phyloP scores from a whole-genome alignment of 1,284 basidiomycete genomes.

The Polyporus tsugae region DNA sequence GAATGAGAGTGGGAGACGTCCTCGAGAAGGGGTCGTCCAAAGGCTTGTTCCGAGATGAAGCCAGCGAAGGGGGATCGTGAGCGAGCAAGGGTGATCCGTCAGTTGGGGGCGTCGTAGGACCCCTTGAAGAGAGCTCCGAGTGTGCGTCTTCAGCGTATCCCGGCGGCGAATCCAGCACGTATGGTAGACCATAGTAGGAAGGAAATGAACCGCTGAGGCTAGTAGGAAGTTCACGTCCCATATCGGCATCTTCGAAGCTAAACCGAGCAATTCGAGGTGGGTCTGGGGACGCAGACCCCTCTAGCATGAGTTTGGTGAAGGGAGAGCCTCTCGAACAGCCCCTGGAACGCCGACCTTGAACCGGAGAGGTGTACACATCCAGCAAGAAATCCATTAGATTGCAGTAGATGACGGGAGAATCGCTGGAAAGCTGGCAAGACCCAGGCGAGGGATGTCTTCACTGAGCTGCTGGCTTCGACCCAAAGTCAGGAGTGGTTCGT shows the following conservation, averaged over 20 bases:
- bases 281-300: neutral
- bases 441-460: neutral
- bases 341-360: neutral
- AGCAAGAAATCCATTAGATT: neutral
- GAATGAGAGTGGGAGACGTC: slow-evolving; percentile 24
- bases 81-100: neutral
- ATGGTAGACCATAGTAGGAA: slow-evolving; percentile 14
- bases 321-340: neutral
- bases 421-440: neutral
- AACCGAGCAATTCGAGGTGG: slow-evolving; percentile 18
- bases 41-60: slow-evolving; percentile 10
- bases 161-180: slow-evolving; percentile 12
- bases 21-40: slow-evolving; percentile 11
- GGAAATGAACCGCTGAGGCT: slow-evolving; percentile 12
- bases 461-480: neutral
- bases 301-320: neutral
- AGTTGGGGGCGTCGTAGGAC: slow-evolving; percentile 7
- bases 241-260: slow-evolving; percentile 10
- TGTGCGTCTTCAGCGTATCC: slow-evolving; percentile 8
- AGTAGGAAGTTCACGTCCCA: neutral
- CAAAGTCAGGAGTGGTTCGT: neutral
- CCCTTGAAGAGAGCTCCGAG: slow-evolving; percentile 14
- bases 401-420: neutral
- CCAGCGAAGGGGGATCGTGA: neutral
- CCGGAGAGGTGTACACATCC: neutral